Evolutionary conservation across 257 asterid species (phyloP), one percentile per base, ranked within the genome.

Genomic region (Scutellaria barbata): DNA sequence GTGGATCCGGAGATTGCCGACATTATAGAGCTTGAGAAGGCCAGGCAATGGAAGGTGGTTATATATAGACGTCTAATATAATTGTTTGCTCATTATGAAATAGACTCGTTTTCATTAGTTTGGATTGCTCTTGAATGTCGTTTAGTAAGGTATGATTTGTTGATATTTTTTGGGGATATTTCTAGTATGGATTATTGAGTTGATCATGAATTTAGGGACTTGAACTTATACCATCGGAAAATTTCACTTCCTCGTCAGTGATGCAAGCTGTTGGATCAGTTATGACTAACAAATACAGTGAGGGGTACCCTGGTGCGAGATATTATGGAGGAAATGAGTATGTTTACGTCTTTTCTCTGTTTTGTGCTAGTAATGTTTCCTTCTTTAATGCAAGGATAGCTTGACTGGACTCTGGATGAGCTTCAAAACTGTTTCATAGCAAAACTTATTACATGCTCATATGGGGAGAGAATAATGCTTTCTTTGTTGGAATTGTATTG

Each of bases 211-310:
- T 69, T 59, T 77, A 90, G 97, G 97, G 97, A 42, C 76, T 92
- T 72, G 98, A 92, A 72, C 96, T 92, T 66, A 92, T 92, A 68
- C 98, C 97, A 25, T 92, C 98, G 0, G 98, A 92, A 77, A 92
- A 92, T 77, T 92, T 92, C 77, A 92, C 98, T 1, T 92, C 98
- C n/a, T 62, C 77, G 57, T 92, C 98, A 1, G 97, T 92, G 80
- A 90, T 92, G 96, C 92, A 92, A 90, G 98, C 98, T 0, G 97
- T 92, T 82, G 98, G 98, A 74, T 92, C 98, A 46, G 90, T 92
- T 53, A 92, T 92, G 98, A 92, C 96, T 14, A 92, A 92, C 75
- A 92, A 92, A 73, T 92, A 92, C 80, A 92, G 98, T 74, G 98
- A 92, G 82, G 97, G 98, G 17, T 92, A 90, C 79, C 98, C 98